phyloP scores from a whole-genome alignment of 768 basidiomycete species.

The Boletus sp. region DNA sequence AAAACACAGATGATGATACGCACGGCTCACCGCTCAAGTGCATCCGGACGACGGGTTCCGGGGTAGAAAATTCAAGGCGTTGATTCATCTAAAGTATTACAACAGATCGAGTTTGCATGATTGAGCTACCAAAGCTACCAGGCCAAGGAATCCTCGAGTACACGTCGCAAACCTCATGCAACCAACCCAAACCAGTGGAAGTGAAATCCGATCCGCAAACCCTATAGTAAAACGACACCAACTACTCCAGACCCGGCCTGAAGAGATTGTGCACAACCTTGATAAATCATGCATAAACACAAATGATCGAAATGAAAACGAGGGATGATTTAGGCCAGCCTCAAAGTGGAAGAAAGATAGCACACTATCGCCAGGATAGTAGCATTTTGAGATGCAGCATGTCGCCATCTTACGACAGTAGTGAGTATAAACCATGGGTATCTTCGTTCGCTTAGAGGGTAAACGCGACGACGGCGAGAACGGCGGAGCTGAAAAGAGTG shows the following conservation, averaged over 20 bases:
- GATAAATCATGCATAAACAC: slow-evolving; percentile 17
- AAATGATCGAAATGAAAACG: not conserved
- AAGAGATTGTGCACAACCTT: not conserved
- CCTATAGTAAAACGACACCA: slow-evolving; percentile 6
- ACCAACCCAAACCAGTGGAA: slow-evolving; percentile 16
- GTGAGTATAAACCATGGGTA: slow-evolving; percentile 33
- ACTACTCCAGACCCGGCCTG: slow-evolving; percentile 11
- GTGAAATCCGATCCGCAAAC: not conserved
- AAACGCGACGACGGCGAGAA: slow-evolving; percentile 23
- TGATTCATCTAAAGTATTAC: slow-evolving; percentile 8
- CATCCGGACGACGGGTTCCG: not conserved
- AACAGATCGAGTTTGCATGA: slow-evolving; percentile 5
- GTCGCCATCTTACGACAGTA: slow-evolving; percentile 37
- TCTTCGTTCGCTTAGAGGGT: slow-evolving; percentile 16
- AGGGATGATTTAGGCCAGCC: slow-evolving; percentile 12
- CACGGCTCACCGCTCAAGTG: not conserved
- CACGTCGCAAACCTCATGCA: slow-evolving; percentile 1
- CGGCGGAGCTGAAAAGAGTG: slow-evolving; percentile 20
- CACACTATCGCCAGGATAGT: slow-evolving; percentile 24
- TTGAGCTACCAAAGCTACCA: slow-evolving; percentile 9
- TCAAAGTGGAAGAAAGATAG: not conserved
- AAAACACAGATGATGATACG: not conserved
- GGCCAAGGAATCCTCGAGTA: slow-evolving; percentile 11
- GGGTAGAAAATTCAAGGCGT: not conserved
- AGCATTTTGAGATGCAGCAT: slow-evolving; percentile 28